Base-by-base conservation (phyloP, 495 filamentous ascomycete species). In the Penicillium fimorum region DNA sequence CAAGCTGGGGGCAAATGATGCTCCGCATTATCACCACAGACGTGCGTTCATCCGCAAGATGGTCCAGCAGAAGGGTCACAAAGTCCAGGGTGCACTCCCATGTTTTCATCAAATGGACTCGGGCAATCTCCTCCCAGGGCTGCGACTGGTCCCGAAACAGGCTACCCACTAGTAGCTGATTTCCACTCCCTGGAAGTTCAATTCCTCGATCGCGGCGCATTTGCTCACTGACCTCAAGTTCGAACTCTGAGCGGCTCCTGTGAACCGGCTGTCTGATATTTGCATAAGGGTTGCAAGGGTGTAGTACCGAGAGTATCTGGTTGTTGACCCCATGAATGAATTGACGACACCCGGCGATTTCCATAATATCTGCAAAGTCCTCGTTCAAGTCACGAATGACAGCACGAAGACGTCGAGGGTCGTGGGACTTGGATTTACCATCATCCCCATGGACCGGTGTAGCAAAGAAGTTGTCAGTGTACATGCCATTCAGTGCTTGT, bases 301-400 rank as follows among this genome's bases (percentile, higher is more conserved):
- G 1, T 0, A 5, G 13, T 7, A 27, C 8, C 3, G 37, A 9
- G 4, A 1, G 13, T 32, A 15, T 27, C 15, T 18, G 18, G 13
- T 24, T 25, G 25, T 27, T 52, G 30, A 15, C 22, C 2, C 43
- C 40, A 24, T 17, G 2, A 3, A 50, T 43, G 5, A 32, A 27
- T 24, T 27, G 15, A 15, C 27, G 32, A 12, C 30, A 42, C 3
- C 61, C 61, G 5, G 40, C 29, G 41, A 15, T 12, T 0, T 25
- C 41, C 49, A 89, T 75, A 0, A 73, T 49, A 6, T 74, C 59
- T 0, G 81, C 75, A 43, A 87, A 87, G 0, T 74, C 62, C 24
- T 56, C 54, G 47, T 80, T 80, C 46, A 79, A 59, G 30, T 78
- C 76, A 40, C 84, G 81, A 10, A 85, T 65, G 4, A 79, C 67